Evolutionary conservation across 345 rosid genomes (phyloP), one percentile per base, ranked within the genome.

Genomic region (Sapria himalayana): DNA sequence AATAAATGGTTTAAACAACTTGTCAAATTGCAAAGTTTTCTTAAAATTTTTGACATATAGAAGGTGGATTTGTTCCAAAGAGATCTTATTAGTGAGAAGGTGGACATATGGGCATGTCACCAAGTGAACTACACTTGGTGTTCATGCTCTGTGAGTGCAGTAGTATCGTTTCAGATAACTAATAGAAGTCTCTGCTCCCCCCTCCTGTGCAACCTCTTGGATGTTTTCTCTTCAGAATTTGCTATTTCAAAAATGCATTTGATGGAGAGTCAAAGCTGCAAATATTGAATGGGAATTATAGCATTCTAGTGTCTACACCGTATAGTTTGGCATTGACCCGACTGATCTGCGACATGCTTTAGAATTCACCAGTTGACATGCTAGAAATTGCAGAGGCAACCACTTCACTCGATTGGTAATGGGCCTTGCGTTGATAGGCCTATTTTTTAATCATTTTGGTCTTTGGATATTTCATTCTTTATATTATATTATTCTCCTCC

Each of bases 221-320:
- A 21, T 91, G 99, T 68, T 81, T 91, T 37, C 75, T 91, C 37
- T 91, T 77, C 44, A 81, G 99, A 39, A 72, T 91, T 52, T 74
- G 93, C 66, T 84, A 74, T 65, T 72, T 91, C 62, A 84, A 71
- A 66, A 80, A 64, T 59, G 99, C 99, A 20, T 84, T 91, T 55
- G 99, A 91, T 63, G 95, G 93, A 41, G 99, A 84, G 60, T 91
- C 99, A 41, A 84, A 91, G 70, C 66, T 91, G 5, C 99, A 91
- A 55, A 62, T 91, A 29, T 60, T 91, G 53, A 91, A 91, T 9
- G 99, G 95, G 57, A 91, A 91, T 43, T 91, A 80, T 50, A 84
- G 85, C 19, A 73, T 91, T 40, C 95, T 92, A 4, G 93, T 77
- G 35, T 39, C 64, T 11, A 93, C 99, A 15, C 74, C 73, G 37